These are phyloP conservation scores for Dimargaris cristalligena DNA, from an alignment of 192 early-diverging fungal species.

Conservation along the genomic window DNA sequence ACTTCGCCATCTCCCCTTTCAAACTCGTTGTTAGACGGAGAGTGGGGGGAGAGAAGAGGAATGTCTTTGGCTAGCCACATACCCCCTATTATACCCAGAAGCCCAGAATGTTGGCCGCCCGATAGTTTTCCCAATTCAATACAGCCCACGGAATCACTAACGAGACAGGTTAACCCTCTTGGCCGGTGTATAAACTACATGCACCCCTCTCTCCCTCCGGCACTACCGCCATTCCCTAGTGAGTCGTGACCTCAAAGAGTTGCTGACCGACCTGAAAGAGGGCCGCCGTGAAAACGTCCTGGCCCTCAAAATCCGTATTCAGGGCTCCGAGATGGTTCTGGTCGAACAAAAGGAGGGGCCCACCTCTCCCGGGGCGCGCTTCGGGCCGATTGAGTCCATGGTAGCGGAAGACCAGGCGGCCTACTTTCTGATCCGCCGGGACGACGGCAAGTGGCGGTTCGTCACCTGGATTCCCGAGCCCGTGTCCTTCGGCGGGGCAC, in stretches of 20 bases:
- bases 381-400: conserved; percentile 2
- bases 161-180: not conserved
- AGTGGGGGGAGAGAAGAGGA: too few relatives aligned
- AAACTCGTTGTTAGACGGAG: too few relatives aligned
- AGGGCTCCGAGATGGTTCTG: conserved; percentile 23
- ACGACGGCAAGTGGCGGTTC: conserved; percentile 10
- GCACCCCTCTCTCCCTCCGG: not conserved
- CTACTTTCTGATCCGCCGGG: conserved; percentile 24
- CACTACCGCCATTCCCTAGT: conserved; percentile 12
- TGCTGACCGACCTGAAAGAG: conserved; percentile 22
- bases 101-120: too few relatives aligned
- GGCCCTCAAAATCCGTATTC: conserved; percentile 23
- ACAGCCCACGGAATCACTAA: not conserved
- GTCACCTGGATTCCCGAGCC: not conserved
- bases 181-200: not conserved
- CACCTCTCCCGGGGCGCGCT: conserved; percentile 18
- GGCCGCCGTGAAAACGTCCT: conserved; percentile 18
- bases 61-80: not conserved
- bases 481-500: too few relatives aligned
- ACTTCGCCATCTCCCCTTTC: too few relatives aligned
- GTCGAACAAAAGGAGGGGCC: conserved; percentile 22
- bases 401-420: conserved; percentile 13
- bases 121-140: not conserved
- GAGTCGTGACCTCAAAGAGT: conserved; percentile 22
- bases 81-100: not conserved